Base-by-base conservation (phyloP, 208 protist species). In the Leishmania braziliensis region DNA sequence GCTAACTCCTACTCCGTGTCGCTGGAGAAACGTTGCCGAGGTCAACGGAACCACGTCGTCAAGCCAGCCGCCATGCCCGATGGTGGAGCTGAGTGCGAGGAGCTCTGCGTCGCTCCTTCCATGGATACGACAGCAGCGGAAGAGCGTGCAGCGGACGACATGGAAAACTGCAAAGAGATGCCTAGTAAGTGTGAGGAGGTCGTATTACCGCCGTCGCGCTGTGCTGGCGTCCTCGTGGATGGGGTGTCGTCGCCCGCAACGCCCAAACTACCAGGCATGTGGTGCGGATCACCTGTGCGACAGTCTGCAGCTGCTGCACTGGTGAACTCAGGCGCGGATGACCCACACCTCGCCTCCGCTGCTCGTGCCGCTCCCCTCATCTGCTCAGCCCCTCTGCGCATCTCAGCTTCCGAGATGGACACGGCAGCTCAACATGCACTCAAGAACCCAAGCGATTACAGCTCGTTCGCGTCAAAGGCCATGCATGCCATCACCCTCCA, bases 121-220 rank as follows among this genome's bases (percentile, higher is more conserved):
- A 5, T 39, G 29, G 29, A 56, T 43, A 56, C 10, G 18, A 12
- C n/a, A 20, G 43, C 23, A 56, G 33, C 12, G 29, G 72, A 33
- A 48, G 53, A 76, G 6, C 4, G 46, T 12, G 51, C 60, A 18
- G 77, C 58, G 8, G 36, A 77, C 3, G 58, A 10, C 43, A 76
- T n/a, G 20, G 81, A 78, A 16, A 71, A 81, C 18, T 62, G n/a
- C 58, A 69, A 75, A n/a, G 71, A 60, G 18, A 70, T 86, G 60
- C 77, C 77, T 73, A 90, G 86, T 79, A 86, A 84, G 63, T 88
- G 84, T 39, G 89, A 80, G 8, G 86, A 86, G 78, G 84, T 70
- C 16, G 71, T 90, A 14, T 86, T 80, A 16, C 72, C 72, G 14
- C 74, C 76, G 1, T 92, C 86, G 8, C 84, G 70, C 72, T 74